Percentiles rank a stretch among this genome's conserved stretches.
Conservation (phyloP, 306 rosid species). For the Ormosia semicastrata region DNA sequence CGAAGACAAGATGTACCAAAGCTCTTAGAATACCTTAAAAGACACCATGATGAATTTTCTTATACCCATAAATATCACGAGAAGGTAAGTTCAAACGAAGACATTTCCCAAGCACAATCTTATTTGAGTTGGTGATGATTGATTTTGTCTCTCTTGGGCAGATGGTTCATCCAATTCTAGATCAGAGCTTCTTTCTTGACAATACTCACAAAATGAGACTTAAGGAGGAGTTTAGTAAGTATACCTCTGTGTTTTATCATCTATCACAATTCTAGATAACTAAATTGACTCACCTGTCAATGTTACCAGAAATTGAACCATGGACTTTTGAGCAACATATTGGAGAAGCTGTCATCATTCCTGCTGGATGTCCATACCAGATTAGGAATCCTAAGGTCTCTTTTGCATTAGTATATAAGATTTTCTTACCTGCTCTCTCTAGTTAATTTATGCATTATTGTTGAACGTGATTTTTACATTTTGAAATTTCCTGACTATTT, state of each 20-base stretch:
- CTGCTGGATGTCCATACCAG: conserved; percentile 98
- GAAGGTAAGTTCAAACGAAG: conserved; percentile 50
- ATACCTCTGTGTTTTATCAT: background rate
- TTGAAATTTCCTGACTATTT: background rate
- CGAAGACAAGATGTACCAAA: conserved; percentile 91
- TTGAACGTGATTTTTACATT: conserved; percentile 12
- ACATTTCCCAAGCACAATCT: conserved; percentile 15
- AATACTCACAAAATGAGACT: conserved; percentile 70
- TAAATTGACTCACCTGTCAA: conserved; percentile 21
- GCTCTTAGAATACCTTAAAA: conserved; percentile 77
- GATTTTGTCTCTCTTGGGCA: conserved; percentile 43
- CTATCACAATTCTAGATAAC: conserved; percentile 3
- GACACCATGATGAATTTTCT: conserved; percentile 56
- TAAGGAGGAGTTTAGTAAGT: conserved; percentile 88
- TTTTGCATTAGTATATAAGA: conserved; percentile 11
- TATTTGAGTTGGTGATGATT: conserved; percentile 7
- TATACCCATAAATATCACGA: conserved; percentile 39
- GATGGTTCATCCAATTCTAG: conserved; percentile 90
- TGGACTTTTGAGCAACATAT: conserved; percentile 92
- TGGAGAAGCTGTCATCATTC: conserved; percentile 97
- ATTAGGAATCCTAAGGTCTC: conserved; percentile 83
- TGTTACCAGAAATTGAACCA: conserved; percentile 82
- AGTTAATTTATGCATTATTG: background rate
- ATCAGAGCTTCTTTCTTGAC: conserved; percentile 79
- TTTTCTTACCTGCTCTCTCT: background rate